Percentiles rank a stretch among this genome's conserved stretches.
Conservation (phyloP, 768 basidiomycete species). For the Lentinus brumalis region DNA sequence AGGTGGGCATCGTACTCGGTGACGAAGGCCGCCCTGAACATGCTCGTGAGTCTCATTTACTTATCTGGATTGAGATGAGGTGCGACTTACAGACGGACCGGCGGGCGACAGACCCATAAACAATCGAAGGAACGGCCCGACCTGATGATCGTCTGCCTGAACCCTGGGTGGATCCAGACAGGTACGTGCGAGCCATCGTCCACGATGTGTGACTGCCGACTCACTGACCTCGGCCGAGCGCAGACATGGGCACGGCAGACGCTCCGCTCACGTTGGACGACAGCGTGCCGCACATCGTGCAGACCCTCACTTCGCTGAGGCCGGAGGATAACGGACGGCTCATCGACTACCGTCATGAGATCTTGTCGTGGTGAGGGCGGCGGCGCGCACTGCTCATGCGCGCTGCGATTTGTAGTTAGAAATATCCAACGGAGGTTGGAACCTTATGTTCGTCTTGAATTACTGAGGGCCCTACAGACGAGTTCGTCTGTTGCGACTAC, state of each 20-base stretch:
- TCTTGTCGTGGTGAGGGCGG: not conserved
- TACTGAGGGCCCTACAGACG: no score
- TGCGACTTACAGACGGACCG: no score
- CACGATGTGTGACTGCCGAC: no score
- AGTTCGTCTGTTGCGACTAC: no score
- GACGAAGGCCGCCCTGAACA: constrained; percentile 41
- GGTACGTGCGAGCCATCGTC: constrained; percentile 21
- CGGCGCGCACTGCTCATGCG: no score
- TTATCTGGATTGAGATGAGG: no score
- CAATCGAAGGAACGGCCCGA: constrained; percentile 36
- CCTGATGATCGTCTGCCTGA: constrained; percentile 32
- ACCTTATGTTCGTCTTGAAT: no score
- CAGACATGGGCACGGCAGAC: constrained; percentile 13
- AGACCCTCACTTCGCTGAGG: constrained; percentile 5
- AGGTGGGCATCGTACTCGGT: constrained; percentile 35
- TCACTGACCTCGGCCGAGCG: no score
- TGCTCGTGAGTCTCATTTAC: constrained; percentile 33
- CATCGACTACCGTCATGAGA: not conserved
- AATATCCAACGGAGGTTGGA: no score
- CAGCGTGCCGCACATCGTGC: constrained; percentile 8
- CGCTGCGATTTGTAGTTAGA: no score
- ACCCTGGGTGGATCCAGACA: constrained; percentile 44
- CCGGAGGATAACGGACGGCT: constrained; percentile 1
- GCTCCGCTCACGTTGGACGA: constrained; percentile 13
- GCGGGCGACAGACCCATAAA: constrained; percentile 24